Conservation (phyloP, 2,329 filamentous ascomycete genomes). For the Mycosphaerella sp. region DNA sequence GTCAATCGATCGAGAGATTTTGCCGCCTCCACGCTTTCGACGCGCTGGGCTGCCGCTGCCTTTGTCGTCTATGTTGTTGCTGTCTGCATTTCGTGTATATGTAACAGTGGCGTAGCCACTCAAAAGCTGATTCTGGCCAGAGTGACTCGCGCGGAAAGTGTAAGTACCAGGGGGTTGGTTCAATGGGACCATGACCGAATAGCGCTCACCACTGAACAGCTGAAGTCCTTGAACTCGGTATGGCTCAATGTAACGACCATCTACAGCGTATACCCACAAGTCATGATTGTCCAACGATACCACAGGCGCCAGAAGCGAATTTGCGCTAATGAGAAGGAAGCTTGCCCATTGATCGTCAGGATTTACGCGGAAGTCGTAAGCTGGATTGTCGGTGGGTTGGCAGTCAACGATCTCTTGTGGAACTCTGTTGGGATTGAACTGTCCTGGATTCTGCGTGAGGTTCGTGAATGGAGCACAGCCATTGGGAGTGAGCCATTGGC, state of each 20-base stretch:
- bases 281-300: conserved; percentile 18
- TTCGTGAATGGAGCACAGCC: conserved; percentile 14
- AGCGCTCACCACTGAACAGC: conserved; percentile 50
- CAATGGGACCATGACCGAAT: conserved; percentile 47
- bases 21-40: background rate
- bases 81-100: background rate
- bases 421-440: conserved; percentile 5
- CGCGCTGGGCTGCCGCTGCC: background rate
- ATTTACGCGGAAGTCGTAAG: conserved; percentile 13
- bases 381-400: conserved; percentile 2
- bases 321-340: conserved; percentile 14
- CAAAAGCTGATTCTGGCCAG: conserved; percentile 12
- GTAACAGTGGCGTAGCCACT: conserved; percentile 15
- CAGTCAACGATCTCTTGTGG: conserved; percentile 12
- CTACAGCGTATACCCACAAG: conserved; percentile 19
- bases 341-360: conserved; percentile 15
- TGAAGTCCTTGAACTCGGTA: conserved; percentile 45
- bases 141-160: conserved; percentile 12
- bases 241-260: conserved; percentile 46
- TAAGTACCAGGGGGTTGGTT: conserved; percentile 40
- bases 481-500: conserved; percentile 3
- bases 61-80: background rate
- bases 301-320: conserved; percentile 10
- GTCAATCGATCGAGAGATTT: too few species aligned
- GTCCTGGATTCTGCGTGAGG: conserved; percentile 8